Evolutionary conservation across 208 protist genomes (phyloP).

Genomic region (Lotmaria passim): DNA sequence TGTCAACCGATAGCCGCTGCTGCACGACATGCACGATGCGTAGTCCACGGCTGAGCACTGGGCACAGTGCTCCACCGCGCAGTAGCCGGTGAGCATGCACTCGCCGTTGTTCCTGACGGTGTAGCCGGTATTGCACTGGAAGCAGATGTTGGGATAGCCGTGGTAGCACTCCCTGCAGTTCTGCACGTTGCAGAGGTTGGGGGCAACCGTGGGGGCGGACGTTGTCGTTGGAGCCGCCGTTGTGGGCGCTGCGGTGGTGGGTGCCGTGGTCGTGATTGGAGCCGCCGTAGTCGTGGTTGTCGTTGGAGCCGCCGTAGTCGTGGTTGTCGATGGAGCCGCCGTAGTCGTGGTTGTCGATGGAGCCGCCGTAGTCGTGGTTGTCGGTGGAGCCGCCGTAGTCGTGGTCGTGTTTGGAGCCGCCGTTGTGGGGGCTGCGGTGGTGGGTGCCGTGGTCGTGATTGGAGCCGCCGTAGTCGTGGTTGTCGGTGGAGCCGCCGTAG

Average conservation of each 20-base stretch:
- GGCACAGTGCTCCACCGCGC: background rate
- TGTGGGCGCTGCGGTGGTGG: too few relatives aligned
- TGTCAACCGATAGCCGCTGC: background rate
- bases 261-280: too few relatives aligned
- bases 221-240: too few relatives aligned
- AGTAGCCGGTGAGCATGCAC: constrained; percentile 3
- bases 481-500: background rate
- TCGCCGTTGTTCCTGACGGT: background rate
- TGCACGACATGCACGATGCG: background rate
- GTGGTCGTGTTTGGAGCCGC: background rate
- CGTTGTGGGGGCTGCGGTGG: background rate
- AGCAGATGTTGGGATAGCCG: background rate
- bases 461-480: too few relatives aligned
- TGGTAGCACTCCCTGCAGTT: background rate
- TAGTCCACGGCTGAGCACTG: background rate
- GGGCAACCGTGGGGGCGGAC: too few relatives aligned
- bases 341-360: too few relatives aligned
- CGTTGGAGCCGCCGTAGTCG: too few relatives aligned
- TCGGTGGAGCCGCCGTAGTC: background rate
- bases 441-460: too few relatives aligned
- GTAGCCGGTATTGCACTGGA: background rate
- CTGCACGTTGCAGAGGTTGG: constrained; percentile 1
- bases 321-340: too few relatives aligned
- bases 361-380: background rate
- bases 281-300: too few relatives aligned